Percentiles rank a stretch among this genome's conserved stretches.
These are phyloP conservation scores for Rhizophora mangle DNA, from an alignment of 345 rosid species.

Conservation along the genomic window DNA sequence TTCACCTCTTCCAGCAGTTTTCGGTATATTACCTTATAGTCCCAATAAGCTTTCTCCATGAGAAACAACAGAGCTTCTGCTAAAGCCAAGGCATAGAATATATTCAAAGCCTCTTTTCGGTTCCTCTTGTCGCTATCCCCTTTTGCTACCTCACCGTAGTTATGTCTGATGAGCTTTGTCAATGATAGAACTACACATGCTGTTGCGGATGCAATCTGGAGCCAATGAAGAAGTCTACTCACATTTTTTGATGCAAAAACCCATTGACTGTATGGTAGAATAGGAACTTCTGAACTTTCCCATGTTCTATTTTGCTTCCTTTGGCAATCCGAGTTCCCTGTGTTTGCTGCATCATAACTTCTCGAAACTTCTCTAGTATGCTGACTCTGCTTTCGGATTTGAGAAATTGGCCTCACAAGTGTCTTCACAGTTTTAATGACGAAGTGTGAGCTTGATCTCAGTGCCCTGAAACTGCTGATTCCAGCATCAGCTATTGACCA, in stretches of 20 bases:
- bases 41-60: constrained; percentile 88
- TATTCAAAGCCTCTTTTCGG: constrained; percentile 55
- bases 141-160: constrained; percentile 66
- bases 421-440: constrained; percentile 30
- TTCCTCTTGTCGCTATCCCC: constrained; percentile 75
- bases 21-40: constrained; percentile 46
- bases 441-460: constrained; percentile 46
- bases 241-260: constrained; percentile 57
- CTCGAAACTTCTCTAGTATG: constrained; percentile 15
- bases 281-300: constrained; percentile 71
- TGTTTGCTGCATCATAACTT: constrained; percentile 8
- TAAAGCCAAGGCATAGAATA: constrained; percentile 75
- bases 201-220: constrained; percentile 74
- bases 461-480: constrained; percentile 60
- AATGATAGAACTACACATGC: constrained; percentile 70
- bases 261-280: constrained; percentile 73
- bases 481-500: constrained; percentile 73
- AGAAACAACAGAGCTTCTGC: constrained; percentile 82
- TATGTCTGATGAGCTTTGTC: constrained; percentile 62
- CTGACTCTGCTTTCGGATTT: constrained; percentile 26
- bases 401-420: constrained; percentile 20
- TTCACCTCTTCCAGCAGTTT: constrained; percentile 67
- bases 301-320: constrained; percentile 45
- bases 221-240: constrained; percentile 80
- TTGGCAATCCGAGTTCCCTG: constrained; percentile 20